Evolutionary conservation across 1,139 yeast species (phyloP).

Genomic region (Debaryomyces udenii): DNA sequence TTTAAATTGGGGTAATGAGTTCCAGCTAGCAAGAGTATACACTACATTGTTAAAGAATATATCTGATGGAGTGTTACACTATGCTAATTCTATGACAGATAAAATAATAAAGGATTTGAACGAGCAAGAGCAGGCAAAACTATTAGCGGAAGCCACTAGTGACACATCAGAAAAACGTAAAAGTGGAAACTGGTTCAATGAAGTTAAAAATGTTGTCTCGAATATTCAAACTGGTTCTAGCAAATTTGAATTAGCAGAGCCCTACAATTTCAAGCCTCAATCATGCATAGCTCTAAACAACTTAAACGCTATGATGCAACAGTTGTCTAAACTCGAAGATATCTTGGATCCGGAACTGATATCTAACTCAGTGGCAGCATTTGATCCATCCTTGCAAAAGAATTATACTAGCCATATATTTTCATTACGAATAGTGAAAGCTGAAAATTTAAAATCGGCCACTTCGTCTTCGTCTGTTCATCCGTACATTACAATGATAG

Average conservation of each 20-base stretch:
- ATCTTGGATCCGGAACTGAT: constrained; percentile 63
- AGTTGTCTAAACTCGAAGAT: constrained; percentile 63
- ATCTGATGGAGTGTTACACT: constrained; percentile 60
- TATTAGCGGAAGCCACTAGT: constrained; percentile 29
- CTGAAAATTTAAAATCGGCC: constrained; percentile 64
- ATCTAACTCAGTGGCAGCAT: constrained; percentile 46
- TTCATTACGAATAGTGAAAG: constrained; percentile 66
- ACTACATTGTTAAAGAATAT: constrained; percentile 63
- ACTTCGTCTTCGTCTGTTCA: constrained; percentile 48
- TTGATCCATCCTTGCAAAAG: constrained; percentile 34
- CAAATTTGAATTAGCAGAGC: constrained; percentile 47
- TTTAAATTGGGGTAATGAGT: constrained; percentile 64
- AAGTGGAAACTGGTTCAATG: constrained; percentile 45
- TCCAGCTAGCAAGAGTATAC: constrained; percentile 60
- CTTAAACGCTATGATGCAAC: constrained; percentile 60
- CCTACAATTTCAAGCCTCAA: constrained; percentile 61
- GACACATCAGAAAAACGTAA: constrained; percentile 26
- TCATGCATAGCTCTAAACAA: constrained; percentile 82
- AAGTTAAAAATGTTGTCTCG: constrained; percentile 50
- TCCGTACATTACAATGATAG: constrained; percentile 71
- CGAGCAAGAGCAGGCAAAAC: constrained; percentile 37
- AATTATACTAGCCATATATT: constrained; percentile 57
- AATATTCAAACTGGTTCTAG: constrained; percentile 37
- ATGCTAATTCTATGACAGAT: constrained; percentile 50
- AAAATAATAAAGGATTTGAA: constrained; percentile 53